Evolutionary conservation across 1,284 basidiomycete genomes (phyloP).

Genomic region (Porodaedalea pini): DNA sequence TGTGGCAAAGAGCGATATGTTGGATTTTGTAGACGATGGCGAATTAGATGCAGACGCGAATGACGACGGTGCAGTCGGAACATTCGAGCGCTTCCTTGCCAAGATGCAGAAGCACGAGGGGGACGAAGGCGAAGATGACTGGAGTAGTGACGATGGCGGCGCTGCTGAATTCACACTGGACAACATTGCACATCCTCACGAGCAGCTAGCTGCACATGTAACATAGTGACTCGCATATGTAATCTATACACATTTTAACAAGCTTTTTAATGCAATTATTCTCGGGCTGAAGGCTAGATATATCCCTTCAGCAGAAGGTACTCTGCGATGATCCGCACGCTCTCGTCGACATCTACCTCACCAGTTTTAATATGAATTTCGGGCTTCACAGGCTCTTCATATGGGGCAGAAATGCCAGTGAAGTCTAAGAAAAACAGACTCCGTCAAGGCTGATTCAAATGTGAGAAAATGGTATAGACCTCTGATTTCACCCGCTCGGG

Average conservation of each 20-base stretch:
- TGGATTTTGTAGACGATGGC: neutral
- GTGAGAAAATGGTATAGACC: slow-evolving; percentile 43
- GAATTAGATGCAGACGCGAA: neutral
- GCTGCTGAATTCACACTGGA: neutral
- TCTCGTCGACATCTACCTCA: slow-evolving; percentile 73
- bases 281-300: slow-evolving; percentile 32
- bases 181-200: neutral
- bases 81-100: slow-evolving; percentile 21
- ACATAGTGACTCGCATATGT: slow-evolving; percentile 3
- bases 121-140: neutral
- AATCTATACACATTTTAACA: neutral
- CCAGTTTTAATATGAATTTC: slow-evolving; percentile 95
- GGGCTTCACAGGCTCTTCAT: slow-evolving; percentile 83
- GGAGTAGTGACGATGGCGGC: neutral
- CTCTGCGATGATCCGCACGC: slow-evolving; percentile 77
- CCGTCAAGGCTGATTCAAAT: slow-evolving; percentile 6
- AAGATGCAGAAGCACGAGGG: slow-evolving; percentile 17
- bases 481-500: slow-evolving; percentile 94
- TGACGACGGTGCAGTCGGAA: neutral
- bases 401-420: slow-evolving; percentile 96
- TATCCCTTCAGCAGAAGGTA: slow-evolving; percentile 72
- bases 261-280: too few species aligned
- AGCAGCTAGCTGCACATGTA: slow-evolving; percentile 17
- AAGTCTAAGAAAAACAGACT: slow-evolving; percentile 61
- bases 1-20: neutral